These are phyloP conservation scores for Silene vulgaris DNA, from an alignment of 179 eudicot genomes.

Conservation along the genomic window DNA sequence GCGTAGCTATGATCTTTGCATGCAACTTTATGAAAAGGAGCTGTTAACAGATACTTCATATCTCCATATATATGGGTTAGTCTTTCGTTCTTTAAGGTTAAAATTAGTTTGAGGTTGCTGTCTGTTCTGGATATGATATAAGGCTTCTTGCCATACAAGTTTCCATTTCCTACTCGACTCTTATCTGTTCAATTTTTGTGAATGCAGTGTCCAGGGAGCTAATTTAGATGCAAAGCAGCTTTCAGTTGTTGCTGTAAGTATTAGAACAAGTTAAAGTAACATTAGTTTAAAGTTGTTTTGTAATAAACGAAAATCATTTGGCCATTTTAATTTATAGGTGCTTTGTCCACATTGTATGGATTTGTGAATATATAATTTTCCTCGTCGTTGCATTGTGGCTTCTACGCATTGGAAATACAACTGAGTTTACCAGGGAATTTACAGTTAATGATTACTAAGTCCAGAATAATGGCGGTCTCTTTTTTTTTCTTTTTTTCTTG, in stretches of 20 bases:
- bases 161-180: constrained; percentile 11
- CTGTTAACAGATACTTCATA: constrained; percentile 72
- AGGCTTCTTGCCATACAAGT: constrained; percentile 1
- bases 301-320: not conserved
- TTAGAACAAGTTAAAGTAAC: constrained; percentile 5
- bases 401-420: not conserved
- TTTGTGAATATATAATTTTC: not conserved
- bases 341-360: not conserved
- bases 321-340: not conserved
- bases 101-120: not conserved
- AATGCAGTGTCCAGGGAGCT: constrained; percentile 69
- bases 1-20: constrained; percentile 80
- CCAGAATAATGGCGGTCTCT: not conserved
- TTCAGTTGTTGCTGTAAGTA: constrained; percentile 80
- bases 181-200: constrained; percentile 14
- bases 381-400: not conserved
- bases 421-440: not conserved
- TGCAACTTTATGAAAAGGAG: constrained; percentile 89
- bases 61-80: constrained; percentile 83
- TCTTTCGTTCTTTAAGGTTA: constrained; percentile 15
- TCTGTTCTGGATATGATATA: constrained; percentile 6
- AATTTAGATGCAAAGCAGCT: constrained; percentile 81
- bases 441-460: not conserved
- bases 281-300: constrained; percentile 1
- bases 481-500: too few relatives aligned